phyloP scores from a whole-genome alignment of 2,329 filamentous ascomycete species.

The Ophiocordyceps australis region DNA sequence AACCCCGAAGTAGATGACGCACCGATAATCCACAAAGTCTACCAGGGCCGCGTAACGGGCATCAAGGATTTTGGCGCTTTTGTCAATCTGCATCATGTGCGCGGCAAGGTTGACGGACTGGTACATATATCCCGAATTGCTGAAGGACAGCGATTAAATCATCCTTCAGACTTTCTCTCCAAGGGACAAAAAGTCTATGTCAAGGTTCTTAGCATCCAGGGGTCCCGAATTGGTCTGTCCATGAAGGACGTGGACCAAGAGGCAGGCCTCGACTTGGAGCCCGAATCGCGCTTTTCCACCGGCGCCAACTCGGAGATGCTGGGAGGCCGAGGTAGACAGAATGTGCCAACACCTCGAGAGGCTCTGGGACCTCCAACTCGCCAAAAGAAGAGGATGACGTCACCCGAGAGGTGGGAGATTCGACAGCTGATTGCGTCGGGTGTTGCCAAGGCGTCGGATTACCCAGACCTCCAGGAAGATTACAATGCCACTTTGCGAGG shows the following conservation, averaged over 20 bases:
- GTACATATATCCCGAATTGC: conserved; percentile 86
- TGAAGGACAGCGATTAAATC: conserved; percentile 71
- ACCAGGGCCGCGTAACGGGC: conserved; percentile 76
- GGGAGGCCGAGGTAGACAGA: conserved; percentile 42
- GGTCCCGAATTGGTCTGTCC: conserved; percentile 64
- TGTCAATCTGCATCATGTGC: conserved; percentile 76
- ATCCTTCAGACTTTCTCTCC: conserved; percentile 74
- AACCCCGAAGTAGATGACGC: conserved; percentile 62
- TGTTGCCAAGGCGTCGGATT: conserved; percentile 80
- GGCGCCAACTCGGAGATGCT: conserved; percentile 80
- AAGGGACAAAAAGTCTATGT: conserved; percentile 76
- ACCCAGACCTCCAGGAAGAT: conserved; percentile 86
- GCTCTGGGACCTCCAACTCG: conserved; percentile 26
- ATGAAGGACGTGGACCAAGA: conserved; percentile 96
- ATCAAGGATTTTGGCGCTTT: conserved; percentile 94
- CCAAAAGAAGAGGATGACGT: conserved; percentile 85
- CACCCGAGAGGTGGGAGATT: conserved; percentile 94
- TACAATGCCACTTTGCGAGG: conserved; percentile 77
- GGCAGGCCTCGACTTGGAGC: conserved; percentile 67
- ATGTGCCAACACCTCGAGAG: conserved; percentile 21
- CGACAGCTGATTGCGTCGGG: conserved; percentile 91
- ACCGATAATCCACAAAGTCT: conserved; percentile 72
- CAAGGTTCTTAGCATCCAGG: conserved; percentile 79
- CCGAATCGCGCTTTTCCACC: conserved; percentile 61
- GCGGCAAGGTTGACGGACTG: conserved; percentile 77